Conservation (phyloP, 1,139 yeast species). For the Geotrichum bryndzae region DNA sequence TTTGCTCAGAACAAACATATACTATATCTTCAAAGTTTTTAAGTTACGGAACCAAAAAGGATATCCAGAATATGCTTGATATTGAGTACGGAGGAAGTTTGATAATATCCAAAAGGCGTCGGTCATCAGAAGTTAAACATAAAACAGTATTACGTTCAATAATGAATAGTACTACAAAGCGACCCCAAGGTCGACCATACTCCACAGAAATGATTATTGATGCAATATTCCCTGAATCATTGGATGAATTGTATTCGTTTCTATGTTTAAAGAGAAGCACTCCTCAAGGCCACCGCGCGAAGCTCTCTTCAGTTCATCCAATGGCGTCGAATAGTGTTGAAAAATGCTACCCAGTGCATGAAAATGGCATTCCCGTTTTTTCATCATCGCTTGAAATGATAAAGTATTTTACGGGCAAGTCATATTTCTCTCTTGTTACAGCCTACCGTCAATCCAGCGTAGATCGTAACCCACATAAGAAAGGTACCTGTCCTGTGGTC, state of each 20-base stretch:
- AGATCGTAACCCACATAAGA: slow-evolving; percentile 10
- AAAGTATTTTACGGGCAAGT: slow-evolving; percentile 5
- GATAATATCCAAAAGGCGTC: not conserved
- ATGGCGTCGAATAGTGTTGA: not conserved
- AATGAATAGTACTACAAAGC: not conserved
- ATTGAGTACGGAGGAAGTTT: not conserved
- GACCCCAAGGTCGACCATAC: slow-evolving; percentile 17
- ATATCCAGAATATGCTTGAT: not conserved
- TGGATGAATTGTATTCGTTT: slow-evolving; percentile 12
- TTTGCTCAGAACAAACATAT: not conserved
- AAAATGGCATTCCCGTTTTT: slow-evolving; percentile 5
- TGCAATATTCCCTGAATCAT: slow-evolving; percentile 11
- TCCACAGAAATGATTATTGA: slow-evolving; percentile 17
- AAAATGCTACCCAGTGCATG: not conserved
- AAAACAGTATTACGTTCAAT: not conserved
- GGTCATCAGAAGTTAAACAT: not conserved
- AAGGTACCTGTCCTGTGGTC: slow-evolving; percentile 19
- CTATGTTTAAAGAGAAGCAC: slow-evolving; percentile 11
- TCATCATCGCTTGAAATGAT: slow-evolving; percentile 11
- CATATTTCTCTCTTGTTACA: slow-evolving; percentile 14
- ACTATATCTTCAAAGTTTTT: not conserved
- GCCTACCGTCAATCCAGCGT: slow-evolving; percentile 16
- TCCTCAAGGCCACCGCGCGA: slow-evolving; percentile 11
- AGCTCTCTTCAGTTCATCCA: not conserved
- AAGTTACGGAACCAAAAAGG: not conserved